These are phyloP conservation scores for Cladosporium sp. DNA, from an alignment of 2,329 filamentous ascomycete species.

Conservation along the genomic window DNA sequence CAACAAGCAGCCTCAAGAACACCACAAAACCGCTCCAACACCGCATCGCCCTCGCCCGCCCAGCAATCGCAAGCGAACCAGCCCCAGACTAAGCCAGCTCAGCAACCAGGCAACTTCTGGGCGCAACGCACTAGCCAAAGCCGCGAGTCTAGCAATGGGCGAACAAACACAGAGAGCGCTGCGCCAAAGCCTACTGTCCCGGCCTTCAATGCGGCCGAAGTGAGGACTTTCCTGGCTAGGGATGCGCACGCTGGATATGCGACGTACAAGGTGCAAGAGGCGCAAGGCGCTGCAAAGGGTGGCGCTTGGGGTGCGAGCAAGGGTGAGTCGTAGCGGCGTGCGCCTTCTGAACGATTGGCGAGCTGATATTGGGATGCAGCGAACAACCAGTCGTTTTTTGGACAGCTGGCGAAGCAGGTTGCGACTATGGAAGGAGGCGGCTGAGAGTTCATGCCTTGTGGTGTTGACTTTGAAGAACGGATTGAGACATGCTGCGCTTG, in stretches of 20 bases:
- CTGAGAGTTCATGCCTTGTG: constrained; percentile 18
- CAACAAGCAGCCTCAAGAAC: constrained; percentile 28
- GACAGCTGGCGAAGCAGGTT: constrained; percentile 48
- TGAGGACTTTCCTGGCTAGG: constrained; percentile 45
- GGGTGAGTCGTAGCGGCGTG: constrained; percentile 30
- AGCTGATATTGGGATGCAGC: background rate
- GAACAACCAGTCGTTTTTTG: constrained; percentile 44
- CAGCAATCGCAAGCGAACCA: background rate
- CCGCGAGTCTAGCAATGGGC: constrained; percentile 24
- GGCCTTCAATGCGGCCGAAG: constrained; percentile 47
- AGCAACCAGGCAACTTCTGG: constrained; percentile 29
- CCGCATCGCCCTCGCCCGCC: constrained; percentile 27
- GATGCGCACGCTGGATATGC: constrained; percentile 34
- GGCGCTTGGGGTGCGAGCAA: constrained; percentile 42
- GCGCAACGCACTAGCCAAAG: constrained; percentile 22
- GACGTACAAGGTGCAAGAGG: constrained; percentile 27
- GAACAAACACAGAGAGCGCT: constrained; percentile 15
- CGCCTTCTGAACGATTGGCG: background rate
- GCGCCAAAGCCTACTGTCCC: background rate
- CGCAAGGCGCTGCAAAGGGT: constrained; percentile 27
- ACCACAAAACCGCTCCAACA: constrained; percentile 33
- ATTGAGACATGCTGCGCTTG: background rate
- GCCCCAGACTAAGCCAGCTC: constrained; percentile 24
- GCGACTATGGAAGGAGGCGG: constrained; percentile 38
- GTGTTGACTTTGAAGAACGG: background rate